These are phyloP conservation scores for Thinopyrum elongatum DNA, from an alignment of 176 grass and related monocot genomes.

Conservation along the genomic window DNA sequence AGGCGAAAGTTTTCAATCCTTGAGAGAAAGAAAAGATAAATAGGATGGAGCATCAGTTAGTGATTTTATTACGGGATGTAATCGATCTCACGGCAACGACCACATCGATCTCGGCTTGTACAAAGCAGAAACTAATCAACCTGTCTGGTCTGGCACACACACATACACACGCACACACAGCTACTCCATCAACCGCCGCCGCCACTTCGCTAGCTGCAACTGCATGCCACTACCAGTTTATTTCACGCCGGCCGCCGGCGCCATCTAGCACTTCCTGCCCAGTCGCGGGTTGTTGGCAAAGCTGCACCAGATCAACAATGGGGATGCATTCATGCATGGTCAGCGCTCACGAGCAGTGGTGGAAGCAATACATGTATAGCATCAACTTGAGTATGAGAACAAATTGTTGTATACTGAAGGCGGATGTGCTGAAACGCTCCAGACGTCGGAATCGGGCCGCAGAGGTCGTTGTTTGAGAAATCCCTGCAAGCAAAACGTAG, in stretches of 20 bases:
- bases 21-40: too few relatives aligned
- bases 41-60: too few relatives aligned
- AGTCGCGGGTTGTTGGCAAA: constrained; percentile 78
- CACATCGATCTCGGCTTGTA: too few relatives aligned
- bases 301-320: constrained; percentile 18
- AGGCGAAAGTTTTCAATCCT: too few relatives aligned
- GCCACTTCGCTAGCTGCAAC: too few relatives aligned
- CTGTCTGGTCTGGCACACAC: too few relatives aligned
- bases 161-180: too few relatives aligned
- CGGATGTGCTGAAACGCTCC: constrained; percentile 38
- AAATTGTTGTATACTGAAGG: background rate
- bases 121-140: too few relatives aligned
- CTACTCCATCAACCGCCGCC: too few relatives aligned
- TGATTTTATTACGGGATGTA: too few relatives aligned
- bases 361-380: background rate
- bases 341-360: background rate
- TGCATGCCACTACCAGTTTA: background rate
- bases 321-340: background rate
- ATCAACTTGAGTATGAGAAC: background rate
- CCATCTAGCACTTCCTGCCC: background rate
- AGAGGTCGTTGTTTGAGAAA: constrained; percentile 74
- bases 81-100: too few relatives aligned
- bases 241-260: background rate
- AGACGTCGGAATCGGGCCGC: constrained; percentile 63
- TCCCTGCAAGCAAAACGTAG: constrained; percentile 39